phyloP scores from a whole-genome alignment of 179 eudicot genomes.

The Amaranthus tricolor region DNA sequence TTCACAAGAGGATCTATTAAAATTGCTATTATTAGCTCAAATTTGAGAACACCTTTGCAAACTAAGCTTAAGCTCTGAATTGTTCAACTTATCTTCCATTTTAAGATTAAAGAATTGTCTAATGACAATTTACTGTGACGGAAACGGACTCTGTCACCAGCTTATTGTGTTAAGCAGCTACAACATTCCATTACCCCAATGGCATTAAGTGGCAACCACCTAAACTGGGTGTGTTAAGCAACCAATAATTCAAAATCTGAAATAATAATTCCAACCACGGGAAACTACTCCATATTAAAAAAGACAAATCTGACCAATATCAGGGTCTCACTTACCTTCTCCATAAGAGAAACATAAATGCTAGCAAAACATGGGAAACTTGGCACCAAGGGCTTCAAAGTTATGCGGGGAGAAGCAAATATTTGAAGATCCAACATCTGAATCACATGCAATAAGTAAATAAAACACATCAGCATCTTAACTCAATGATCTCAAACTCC shows the following conservation, averaged over 20 bases:
- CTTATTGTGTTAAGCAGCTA: no score
- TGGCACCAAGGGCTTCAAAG: conserved; percentile 93
- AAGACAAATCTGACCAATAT: not conserved
- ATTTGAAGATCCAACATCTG: conserved; percentile 93
- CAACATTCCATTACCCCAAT: not conserved
- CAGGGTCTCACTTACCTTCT: conserved; percentile 63
- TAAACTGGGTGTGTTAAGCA: not conserved
- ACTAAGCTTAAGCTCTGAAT: not conserved
- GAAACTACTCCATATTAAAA: not conserved
- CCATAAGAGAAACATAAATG: conserved; percentile 87
- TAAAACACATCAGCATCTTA: not conserved
- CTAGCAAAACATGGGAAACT: conserved; percentile 94
- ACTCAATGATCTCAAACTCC: not conserved
- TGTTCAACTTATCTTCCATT: not conserved
- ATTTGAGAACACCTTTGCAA: not conserved
- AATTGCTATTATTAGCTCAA: no score
- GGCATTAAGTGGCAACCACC: no score
- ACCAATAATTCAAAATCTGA: not conserved
- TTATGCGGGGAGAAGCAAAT: conserved; percentile 86
- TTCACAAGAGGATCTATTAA: not conserved
- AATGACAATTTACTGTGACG: not conserved
- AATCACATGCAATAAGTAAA: conserved; percentile 7
- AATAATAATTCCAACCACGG: not conserved
- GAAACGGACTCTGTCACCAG: no score
- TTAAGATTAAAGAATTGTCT: not conserved